Base-by-base conservation (phyloP, 108 stramenopile genomes). In the Cyclotella kingstonii region DNA sequence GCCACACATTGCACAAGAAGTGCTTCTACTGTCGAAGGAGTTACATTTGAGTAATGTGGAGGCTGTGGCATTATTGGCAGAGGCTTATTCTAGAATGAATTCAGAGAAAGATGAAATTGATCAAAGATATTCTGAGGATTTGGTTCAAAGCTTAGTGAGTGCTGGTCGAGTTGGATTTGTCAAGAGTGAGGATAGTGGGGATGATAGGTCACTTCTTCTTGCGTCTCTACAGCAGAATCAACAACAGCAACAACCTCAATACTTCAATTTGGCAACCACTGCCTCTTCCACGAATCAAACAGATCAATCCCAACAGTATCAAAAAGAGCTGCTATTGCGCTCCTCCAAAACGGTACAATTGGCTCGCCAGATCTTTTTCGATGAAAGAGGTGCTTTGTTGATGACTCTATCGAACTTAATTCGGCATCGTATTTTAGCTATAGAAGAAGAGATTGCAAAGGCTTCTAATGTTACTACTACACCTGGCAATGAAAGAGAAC, bases 1-100 rank as follows among this genome's bases (percentile, higher is more conserved):
- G 0, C 63, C 76, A 14, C 50, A 57, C 21, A 80, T 83, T 6
- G 53, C 82, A 11, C 17, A 62, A 21, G 72, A 82, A 17, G 60
- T 90, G 15, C 15, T 79, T 15, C 54, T 45, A 19, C 60, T 90
- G 11, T 40, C 84, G 7, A 63, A 81, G 4, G 88, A 86, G 38
- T 62, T 90, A 45, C 60, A 76, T 23, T 54, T 90, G 10, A 57
- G 70, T 23, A 81, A 82, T 30, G 56, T 50, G 14, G 68, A 86
- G 17, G 84, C 78, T 6, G 36, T 83, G 12, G 38, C 67, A 21
- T 63, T 90, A 49, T 85, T 71, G 50, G 82, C 67, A 0, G 66
- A 77, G 34, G 80, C 80, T 12, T 29, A 61, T 31, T 59, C 49
- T 25, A 15, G 19, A 31, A 0, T 0, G 31, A 17, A 46, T 14